phyloP scores from a whole-genome alignment of 2,329 filamentous ascomycete species.

The Cladosporium oxysporum region DNA sequence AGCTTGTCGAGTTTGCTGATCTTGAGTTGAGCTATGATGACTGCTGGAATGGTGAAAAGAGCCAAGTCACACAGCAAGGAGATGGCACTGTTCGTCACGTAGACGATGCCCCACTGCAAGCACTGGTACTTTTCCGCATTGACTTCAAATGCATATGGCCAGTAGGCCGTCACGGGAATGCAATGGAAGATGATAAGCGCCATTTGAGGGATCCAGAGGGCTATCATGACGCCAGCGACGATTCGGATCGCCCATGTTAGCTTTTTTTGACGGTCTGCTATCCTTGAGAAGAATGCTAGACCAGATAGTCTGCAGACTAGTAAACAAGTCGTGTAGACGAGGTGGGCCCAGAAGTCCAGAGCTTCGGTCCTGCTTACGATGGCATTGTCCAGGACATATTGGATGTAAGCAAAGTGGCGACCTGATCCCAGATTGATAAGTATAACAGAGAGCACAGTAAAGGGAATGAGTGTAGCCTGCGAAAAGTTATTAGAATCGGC shows the following conservation, averaged over 20 bases:
- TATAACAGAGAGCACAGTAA: constrained; percentile 46
- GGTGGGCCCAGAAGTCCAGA: constrained; percentile 54
- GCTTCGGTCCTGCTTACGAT: constrained; percentile 48
- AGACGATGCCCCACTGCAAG: constrained; percentile 54
- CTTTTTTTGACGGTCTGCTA: constrained; percentile 44
- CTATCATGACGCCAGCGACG: constrained; percentile 42
- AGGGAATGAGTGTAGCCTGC: constrained; percentile 40
- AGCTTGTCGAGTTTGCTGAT: constrained; percentile 49
- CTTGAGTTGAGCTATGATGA: constrained; percentile 50
- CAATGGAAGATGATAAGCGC: constrained; percentile 56
- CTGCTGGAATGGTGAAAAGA: constrained; percentile 53
- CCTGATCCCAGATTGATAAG: constrained; percentile 54
- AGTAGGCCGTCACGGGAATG: constrained; percentile 51
- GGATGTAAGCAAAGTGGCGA: constrained; percentile 48
- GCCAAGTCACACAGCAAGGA: constrained; percentile 54
- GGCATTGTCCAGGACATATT: constrained; percentile 49
- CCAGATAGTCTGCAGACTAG: constrained; percentile 55
- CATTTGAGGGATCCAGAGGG: constrained; percentile 51
- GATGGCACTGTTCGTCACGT: constrained; percentile 53
- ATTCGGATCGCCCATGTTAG: constrained; percentile 40
- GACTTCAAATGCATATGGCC: constrained; percentile 55
- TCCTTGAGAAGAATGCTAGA: constrained; percentile 54
- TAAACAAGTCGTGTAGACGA: constrained; percentile 55
- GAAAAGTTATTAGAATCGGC: constrained; percentile 22
- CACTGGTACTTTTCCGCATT: constrained; percentile 46